These are phyloP conservation scores for Flaveria floridana DNA, from an alignment of 140 eudicot species.

Conservation along the genomic window DNA sequence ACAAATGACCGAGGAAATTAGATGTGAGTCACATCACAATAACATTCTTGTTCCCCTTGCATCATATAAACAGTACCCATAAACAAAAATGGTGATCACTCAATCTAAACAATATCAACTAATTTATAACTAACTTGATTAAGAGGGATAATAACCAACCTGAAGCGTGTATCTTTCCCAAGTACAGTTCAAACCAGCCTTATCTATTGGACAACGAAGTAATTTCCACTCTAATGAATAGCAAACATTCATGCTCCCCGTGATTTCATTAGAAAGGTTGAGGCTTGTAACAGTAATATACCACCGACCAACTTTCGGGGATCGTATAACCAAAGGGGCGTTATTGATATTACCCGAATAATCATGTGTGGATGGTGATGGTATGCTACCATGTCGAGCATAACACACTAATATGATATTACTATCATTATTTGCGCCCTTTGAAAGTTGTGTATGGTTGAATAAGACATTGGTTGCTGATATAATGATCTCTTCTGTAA, in stretches of 20 bases:
- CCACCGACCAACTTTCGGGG: conserved; percentile 51
- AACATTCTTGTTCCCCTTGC: conserved; percentile 5
- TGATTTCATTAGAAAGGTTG: conserved; percentile 9
- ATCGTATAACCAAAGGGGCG: conserved; percentile 38
- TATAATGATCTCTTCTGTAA: conserved; percentile 40
- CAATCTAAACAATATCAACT: conserved; percentile 14
- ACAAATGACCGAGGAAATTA: conserved; percentile 29
- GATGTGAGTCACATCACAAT: conserved; percentile 16
- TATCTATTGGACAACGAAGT: conserved; percentile 39
- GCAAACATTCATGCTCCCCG: conserved; percentile 32
- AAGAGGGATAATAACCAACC: conserved; percentile 34
- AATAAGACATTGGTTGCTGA: conserved; percentile 30
- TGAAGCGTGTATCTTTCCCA: conserved; percentile 50
- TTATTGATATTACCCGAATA: conserved; percentile 38
- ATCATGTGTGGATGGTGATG: conserved; percentile 39
- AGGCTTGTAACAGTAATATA: conserved; percentile 39
- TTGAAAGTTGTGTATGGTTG: conserved; percentile 30
- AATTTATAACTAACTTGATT: conserved; percentile 16
- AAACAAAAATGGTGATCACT: conserved; percentile 4
- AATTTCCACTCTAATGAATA: conserved; percentile 46
- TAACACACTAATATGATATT: conserved; percentile 39
- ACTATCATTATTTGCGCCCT: conserved; percentile 22
- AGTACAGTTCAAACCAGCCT: conserved; percentile 46
- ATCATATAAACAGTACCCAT: conserved; percentile 10
- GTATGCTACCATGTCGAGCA: conserved; percentile 50